phyloP scores from a whole-genome alignment of 176 grass and related monocot genomes.

The Dactylis glomerata region DNA sequence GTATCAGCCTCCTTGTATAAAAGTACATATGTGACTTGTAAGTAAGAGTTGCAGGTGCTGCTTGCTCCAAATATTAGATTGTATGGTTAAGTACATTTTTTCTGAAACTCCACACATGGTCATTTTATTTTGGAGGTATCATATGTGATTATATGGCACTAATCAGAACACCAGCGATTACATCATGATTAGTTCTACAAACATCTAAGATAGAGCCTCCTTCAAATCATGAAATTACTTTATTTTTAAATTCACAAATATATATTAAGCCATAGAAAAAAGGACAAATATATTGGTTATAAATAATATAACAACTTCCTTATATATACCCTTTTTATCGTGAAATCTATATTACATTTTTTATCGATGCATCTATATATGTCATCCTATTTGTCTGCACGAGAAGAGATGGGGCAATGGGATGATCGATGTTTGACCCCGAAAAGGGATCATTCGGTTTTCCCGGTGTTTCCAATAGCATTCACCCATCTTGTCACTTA shows the following conservation, averaged over 20 bases:
- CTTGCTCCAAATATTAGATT: background rate
- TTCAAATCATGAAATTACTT: background rate
- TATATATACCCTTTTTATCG: background rate
- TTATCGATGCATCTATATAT: background rate
- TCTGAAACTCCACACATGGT: background rate
- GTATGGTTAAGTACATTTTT: background rate
- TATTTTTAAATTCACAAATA: background rate
- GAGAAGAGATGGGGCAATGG: background rate
- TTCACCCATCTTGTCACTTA: background rate
- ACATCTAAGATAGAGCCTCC: background rate
- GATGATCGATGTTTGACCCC: background rate
- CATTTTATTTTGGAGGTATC: background rate
- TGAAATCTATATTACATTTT: background rate
- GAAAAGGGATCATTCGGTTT: background rate
- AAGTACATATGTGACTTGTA: background rate
- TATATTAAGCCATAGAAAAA: background rate
- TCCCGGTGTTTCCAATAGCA: background rate
- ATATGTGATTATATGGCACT: background rate
- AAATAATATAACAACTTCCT: background rate
- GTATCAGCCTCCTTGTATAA: background rate
- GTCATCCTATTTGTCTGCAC: background rate
- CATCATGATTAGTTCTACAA: background rate
- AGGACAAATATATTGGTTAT: background rate
- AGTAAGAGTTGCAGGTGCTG: background rate
- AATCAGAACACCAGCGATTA: background rate